A percentile compares a stretch with the other conserved stretches of the same genome.
phyloP scores from a whole-genome alignment of 116 monocot species.

The Phalaenopsis hybrid region DNA sequence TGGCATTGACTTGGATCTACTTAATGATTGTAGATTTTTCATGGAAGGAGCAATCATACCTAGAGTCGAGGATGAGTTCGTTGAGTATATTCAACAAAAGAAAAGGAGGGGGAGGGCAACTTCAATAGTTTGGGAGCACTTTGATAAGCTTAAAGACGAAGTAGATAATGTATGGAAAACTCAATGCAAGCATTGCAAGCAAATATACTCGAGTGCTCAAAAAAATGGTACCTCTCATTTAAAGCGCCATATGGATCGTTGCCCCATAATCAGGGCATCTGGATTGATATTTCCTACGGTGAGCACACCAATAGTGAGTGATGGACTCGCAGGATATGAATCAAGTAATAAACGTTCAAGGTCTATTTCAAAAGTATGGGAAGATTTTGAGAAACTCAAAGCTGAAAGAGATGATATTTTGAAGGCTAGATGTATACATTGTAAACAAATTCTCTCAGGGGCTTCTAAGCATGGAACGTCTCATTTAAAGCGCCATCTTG shows the following conservation, averaged over 20 bases:
- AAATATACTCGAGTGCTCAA: slow-evolving; percentile 13
- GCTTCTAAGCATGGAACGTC: slow-evolving; percentile 9
- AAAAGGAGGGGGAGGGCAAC: slow-evolving; percentile 8
- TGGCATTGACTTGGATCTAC: not conserved
- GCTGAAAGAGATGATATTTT: slow-evolving; percentile 13
- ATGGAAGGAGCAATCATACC: slow-evolving; percentile 11
- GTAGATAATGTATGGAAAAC: slow-evolving; percentile 8
- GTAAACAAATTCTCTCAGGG: slow-evolving; percentile 7
- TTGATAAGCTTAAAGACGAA: slow-evolving; percentile 10
- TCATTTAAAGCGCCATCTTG: slow-evolving; percentile 13
- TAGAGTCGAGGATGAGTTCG: not conserved
- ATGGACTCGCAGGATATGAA: not conserved
- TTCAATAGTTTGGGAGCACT: slow-evolving; percentile 14
- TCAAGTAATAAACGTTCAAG: slow-evolving; percentile 3
- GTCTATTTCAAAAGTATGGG: slow-evolving; percentile 8
- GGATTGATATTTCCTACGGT: not conserved
- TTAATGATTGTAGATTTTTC: not conserved
- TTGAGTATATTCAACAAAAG: not conserved
- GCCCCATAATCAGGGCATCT: slow-evolving; percentile 1
- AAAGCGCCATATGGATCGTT: slow-evolving; percentile 11
- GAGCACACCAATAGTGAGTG: not conserved
- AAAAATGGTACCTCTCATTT: slow-evolving; percentile 11
- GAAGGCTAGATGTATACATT: slow-evolving; percentile 8
- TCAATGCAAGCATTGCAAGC: slow-evolving; percentile 13
- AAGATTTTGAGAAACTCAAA: slow-evolving; percentile 14